Base-by-base conservation (phyloP, 208 protist species). In the Trypanosoma cruzi region DNA sequence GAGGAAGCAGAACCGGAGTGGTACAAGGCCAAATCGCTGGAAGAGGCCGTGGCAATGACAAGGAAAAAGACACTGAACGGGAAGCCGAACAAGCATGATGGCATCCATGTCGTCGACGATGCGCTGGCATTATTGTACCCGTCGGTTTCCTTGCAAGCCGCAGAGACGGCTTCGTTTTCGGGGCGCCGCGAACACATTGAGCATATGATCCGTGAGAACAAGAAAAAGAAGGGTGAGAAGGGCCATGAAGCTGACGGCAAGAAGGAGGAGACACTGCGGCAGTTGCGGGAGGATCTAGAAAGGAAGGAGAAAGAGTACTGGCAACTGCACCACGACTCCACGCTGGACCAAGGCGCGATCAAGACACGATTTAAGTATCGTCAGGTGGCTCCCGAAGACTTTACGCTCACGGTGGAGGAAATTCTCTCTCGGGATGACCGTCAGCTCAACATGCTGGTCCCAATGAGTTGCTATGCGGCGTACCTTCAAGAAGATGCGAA, bases 401-500 rank as follows among this genome's bases (percentile, higher is more conserved):
- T 96, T 65, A 92, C 85, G 4, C 77, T 97, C 32, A 85, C 78
- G 29, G 60, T 91, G 24, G 88, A 96, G 67, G 90, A 97, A 34
- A 95, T 97, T 40, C 83, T 97, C 28, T 73, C 84, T 4, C 73
- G 81, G 13, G 93, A 97, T 80, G 93, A 97, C 57, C 87, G 93
- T 0, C 89, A 94, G 68, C 85, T 97, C 31, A 97, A 97, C 77
- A 93, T 95, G 83, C 86, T 97, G 48, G 93, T 88, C 26, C 93
- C 93, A n/a, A 88, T 97, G 85, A 86, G 80, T 62, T 97, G 90
- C 77, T 97, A 97, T 72, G 90, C 93, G 1, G 86, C 93, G 0
- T 97, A 96, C 79, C 77, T 92, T 3, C 76, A 86, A 55, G 75
- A 82, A 58, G 67, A 68, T 0, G 82, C 67, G 49, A 96, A 96